Base-by-base conservation (phyloP, 2,329 filamentous ascomycete genomes). In the Didymosphaeria variabile region DNA sequence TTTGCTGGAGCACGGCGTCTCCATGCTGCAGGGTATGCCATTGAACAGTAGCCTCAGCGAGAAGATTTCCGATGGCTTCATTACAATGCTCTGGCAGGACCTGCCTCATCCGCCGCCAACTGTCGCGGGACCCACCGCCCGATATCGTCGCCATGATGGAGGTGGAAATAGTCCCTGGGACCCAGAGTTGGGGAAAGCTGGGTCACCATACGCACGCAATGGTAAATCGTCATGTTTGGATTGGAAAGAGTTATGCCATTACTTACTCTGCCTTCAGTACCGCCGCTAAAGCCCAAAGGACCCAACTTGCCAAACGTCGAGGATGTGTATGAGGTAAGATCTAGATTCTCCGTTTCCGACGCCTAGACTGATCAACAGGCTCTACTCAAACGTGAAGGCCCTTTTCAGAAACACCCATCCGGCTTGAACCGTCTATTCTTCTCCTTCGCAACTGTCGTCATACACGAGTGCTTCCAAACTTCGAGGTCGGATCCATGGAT, bases 361-460 rank as follows among this genome's bases (percentile, higher is more conserved):
- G 38, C 15, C 17, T 19, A 40, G 4, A 40, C 38, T 40, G 38
- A 40, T n/a, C 38, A 40, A 40, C n/a, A 40, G 38, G 60, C 90
- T 89, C 72, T 88, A 86, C 1, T 92, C 79, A 88, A 86, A 52
- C 85, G 90, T 19, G 80, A 84, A 54, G 56, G 82, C 79, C 77
- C 81, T 5, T 88, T 88, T 68, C 83, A 85, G 57, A 83, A 86
- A 55, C 91, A 92, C 72, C 88, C 89, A 0, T 89, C 89, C 46
- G 87, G 88, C 15, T 85, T 93, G 47, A 92, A 90, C 0, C 89
- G 88, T 62, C 86, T 91, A 77, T 79, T 92, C 21, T 91, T 91
- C 75, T 91, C 91, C 64, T 81, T 90, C 55, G 90, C 90, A 0
- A 86, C 88, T 10, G 87, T 92, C 65, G 82, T 83, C 64, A 82